phyloP scores from a whole-genome alignment of 106 monocot genomes.

The Allium cepa region DNA sequence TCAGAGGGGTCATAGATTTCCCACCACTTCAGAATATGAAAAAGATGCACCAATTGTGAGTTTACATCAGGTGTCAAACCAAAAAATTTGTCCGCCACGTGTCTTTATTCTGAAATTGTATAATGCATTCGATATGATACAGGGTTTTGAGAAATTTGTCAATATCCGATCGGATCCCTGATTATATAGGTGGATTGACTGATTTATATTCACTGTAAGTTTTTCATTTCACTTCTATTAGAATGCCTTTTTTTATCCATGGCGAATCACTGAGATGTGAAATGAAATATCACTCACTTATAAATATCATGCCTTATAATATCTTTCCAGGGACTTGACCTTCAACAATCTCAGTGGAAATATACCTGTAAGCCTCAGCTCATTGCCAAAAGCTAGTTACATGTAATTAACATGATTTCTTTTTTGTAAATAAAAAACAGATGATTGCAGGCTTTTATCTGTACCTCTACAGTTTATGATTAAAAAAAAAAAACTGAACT shows the following conservation, averaged over 20 bases:
- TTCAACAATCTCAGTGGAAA: slow-evolving; percentile 46
- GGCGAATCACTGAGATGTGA: too few relatives aligned
- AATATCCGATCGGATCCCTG: slow-evolving; percentile 36
- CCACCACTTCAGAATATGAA: slow-evolving; percentile 38
- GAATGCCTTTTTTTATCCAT: background rate
- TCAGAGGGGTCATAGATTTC: slow-evolving; percentile 31
- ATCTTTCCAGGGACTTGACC: slow-evolving; percentile 47
- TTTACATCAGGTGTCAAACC: background rate
- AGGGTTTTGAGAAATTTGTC: slow-evolving; percentile 40
- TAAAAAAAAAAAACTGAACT: background rate
- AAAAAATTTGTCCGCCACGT: background rate
- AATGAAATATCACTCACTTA: too few relatives aligned
- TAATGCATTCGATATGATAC: background rate
- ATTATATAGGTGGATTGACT: slow-evolving; percentile 27
- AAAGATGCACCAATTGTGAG: slow-evolving; percentile 27
- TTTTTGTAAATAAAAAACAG: background rate
- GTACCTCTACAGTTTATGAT: background rate
- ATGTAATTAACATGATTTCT: slow-evolving; percentile 26
- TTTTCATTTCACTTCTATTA: background rate
- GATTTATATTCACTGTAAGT: slow-evolving; percentile 23
- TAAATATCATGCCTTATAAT: background rate
- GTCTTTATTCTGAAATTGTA: background rate
- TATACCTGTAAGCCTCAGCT: slow-evolving; percentile 27
- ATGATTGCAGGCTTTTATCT: background rate
- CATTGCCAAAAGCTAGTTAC: slow-evolving; percentile 16